Percentiles rank a stretch among this genome's conserved stretches.
Conservation (phyloP, 2,329 filamentous ascomycete genomes). For the Penicillium sp. region DNA sequence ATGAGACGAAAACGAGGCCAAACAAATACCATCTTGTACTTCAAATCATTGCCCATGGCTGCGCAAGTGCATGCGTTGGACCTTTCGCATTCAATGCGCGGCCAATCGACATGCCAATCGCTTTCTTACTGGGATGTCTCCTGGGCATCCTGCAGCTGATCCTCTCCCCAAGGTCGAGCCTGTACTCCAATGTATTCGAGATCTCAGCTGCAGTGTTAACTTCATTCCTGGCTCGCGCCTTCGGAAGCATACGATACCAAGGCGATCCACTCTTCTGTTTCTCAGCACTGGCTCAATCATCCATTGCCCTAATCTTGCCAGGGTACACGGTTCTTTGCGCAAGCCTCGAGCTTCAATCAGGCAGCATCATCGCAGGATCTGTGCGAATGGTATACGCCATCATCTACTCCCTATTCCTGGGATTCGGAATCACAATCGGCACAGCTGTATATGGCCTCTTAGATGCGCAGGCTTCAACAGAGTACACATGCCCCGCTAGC, state of each 20-base stretch:
- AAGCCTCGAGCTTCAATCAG: conserved; percentile 67
- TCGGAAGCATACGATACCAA: conserved; percentile 60
- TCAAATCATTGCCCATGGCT: conserved; percentile 68
- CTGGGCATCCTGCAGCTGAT: conserved; percentile 75
- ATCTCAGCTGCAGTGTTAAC: conserved; percentile 65
- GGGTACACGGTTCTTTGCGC: conserved; percentile 65
- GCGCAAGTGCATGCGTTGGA: conserved; percentile 73
- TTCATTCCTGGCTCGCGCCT: conserved; percentile 68
- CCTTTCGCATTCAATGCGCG: conserved; percentile 79
- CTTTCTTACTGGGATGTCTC: conserved; percentile 73
- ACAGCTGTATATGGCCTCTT: conserved; percentile 64
- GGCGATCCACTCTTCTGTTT: conserved; percentile 63
- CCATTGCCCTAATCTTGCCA: conserved; percentile 72
- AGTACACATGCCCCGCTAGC: conserved; percentile 51
- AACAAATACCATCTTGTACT: conserved; percentile 56
- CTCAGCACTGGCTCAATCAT: conserved; percentile 70
- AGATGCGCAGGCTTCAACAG: conserved; percentile 55
- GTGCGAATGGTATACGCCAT: conserved; percentile 75
- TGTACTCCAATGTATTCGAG: conserved; percentile 66
- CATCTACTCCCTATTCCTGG: conserved; percentile 71
- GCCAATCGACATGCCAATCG: conserved; percentile 74
- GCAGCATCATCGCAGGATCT: conserved; percentile 68
- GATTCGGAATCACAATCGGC: conserved; percentile 71
- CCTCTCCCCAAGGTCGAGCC: conserved; percentile 70
- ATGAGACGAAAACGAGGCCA: conserved; percentile 57